Evolutionary conservation across 169 alveolate genomes (phyloP).

Genomic region (Eimeria falciformis): DNA sequence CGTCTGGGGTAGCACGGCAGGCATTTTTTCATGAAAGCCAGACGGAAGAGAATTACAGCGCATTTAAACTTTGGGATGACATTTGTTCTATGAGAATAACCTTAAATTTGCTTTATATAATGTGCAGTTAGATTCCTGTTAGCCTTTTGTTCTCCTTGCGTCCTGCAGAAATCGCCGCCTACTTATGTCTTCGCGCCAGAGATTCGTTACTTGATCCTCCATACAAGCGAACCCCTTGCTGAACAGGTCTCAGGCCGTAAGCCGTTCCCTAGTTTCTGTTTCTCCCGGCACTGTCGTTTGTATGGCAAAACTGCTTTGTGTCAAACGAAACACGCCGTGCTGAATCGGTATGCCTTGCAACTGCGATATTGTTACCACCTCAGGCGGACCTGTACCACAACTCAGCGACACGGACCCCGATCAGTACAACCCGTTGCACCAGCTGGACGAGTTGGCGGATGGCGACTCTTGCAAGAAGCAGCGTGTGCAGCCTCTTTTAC

Average conservation of each 20-base stretch:
- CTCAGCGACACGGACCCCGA: slow-evolving; percentile 76
- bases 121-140: no score
- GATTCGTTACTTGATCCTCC: slow-evolving; percentile 75
- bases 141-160: no score
- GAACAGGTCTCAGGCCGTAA: slow-evolving; percentile 74
- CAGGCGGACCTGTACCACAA: slow-evolving; percentile 76
- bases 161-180: slow-evolving; percentile 72
- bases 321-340: no score
- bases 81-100: no score
- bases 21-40: no score
- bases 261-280: slow-evolving; percentile 5
- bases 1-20: no score
- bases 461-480: slow-evolving; percentile 71
- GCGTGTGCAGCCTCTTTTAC: slow-evolving; percentile 61
- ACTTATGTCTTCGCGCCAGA: slow-evolving; percentile 75
- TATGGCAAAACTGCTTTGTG: neutral
- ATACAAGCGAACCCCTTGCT: slow-evolving; percentile 68
- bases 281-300: neutral
- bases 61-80: no score
- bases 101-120: no score
- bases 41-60: no score
- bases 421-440: slow-evolving; percentile 71
- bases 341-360: no score
- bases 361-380: neutral
- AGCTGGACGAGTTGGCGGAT: slow-evolving; percentile 72